Base-by-base conservation (phyloP, 495 filamentous ascomycete genomes). In the Aspergillus panamensis region DNA sequence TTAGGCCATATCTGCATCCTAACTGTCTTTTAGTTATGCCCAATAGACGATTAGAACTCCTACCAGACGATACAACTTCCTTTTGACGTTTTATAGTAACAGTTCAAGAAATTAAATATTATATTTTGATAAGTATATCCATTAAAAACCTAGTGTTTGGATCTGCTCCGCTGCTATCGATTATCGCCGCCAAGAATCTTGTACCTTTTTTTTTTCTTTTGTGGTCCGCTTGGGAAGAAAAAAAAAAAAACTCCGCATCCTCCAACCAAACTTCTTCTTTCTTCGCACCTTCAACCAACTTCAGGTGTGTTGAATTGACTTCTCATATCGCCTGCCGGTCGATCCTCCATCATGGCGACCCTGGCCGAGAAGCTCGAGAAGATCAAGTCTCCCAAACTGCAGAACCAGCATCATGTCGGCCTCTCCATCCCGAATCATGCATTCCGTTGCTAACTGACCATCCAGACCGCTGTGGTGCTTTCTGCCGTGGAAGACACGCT, bases 331-430 rank as follows among this genome's bases (percentile, higher is more conserved):
- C 62, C 65, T 56, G 67, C 66, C 17, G 66, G 67, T 67, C 61
- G 56, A 62, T 66, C 63, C 61, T 55, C 67, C 66, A 75, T 59
- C 70, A 80, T 77, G 69, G 84, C 89, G 83, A 88, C 91, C 70
- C 77, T 97, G 61, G 82, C 84, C 65, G 93, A 93, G 77, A 95
- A 89, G 80, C 82, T 98, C 65, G 89, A 93, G 71, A 96, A 92
- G 81, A 96, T 97, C 69, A 88, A 94, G 73, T 92, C 89, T 71
- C 94, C 94, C 29, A 96, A 96, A 77, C 85, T 96, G 64, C 88
- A 97, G 72, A 97, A 89, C 74, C 90, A 95, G 75, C 86, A 93
- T 71, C 91, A 94, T 82, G 91, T 93, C 75, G 63, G 79, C 29
- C 58, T 57, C 21, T 37, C 31, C 48, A 16, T 44, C 30, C 45